phyloP scores from a whole-genome alignment of 2,329 filamentous ascomycete species.

The Orbilia blumenaviensis region DNA sequence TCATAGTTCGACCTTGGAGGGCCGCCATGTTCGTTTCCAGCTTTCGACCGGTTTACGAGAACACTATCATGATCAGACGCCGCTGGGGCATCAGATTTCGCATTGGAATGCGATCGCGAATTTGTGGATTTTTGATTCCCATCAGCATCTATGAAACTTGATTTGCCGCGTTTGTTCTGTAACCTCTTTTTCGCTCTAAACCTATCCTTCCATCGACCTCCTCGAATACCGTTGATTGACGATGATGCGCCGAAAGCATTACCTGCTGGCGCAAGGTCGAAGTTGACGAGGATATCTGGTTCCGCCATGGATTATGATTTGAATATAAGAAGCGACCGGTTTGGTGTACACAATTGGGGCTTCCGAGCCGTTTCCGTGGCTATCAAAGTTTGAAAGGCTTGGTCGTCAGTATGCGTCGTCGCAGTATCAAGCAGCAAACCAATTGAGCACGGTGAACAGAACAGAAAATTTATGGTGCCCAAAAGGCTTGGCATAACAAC shows the following conservation, averaged over 20 bases:
- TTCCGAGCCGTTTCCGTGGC: background rate
- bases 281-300: slow-evolving; percentile 94
- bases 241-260: slow-evolving; percentile 69
- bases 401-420: no score
- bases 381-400: background rate
- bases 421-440: background rate
- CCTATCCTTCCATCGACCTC: slow-evolving; percentile 92
- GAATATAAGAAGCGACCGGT: background rate
- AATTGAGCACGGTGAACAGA: background rate
- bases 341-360: background rate
- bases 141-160: slow-evolving; percentile 57
- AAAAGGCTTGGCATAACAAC: background rate
- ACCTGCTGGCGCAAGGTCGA: slow-evolving; percentile 74
- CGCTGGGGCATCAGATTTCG: slow-evolving; percentile 33
- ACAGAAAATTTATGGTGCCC: slow-evolving; percentile 1
- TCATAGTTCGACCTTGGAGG: slow-evolving; percentile 56
- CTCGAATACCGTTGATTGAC: slow-evolving; percentile 71
- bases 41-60: slow-evolving; percentile 62
- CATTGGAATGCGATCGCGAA: slow-evolving; percentile 2
- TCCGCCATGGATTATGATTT: slow-evolving; percentile 75
- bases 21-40: slow-evolving; percentile 56
- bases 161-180: slow-evolving; percentile 65
- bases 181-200: slow-evolving; percentile 78
- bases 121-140: slow-evolving; percentile 48
- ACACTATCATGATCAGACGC: slow-evolving; percentile 54